Evolutionary conservation across 805 yeast genomes (phyloP), one percentile per base, ranked within the genome.

Genomic region (Nakazawaea populi): DNA sequence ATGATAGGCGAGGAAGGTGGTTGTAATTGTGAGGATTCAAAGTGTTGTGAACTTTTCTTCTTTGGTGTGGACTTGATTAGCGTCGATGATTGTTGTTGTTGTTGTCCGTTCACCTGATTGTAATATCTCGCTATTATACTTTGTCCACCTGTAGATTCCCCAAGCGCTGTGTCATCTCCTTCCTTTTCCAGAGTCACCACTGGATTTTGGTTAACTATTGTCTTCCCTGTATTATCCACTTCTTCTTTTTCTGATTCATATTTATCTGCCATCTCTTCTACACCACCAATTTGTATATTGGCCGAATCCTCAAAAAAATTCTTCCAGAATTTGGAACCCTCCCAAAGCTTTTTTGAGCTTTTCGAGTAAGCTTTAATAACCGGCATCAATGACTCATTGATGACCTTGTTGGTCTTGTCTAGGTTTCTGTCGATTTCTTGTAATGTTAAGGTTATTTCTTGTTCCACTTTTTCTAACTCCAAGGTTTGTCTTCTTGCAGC

Each of bases 351-450:
- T 41, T 73, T 76, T 11, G 89, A 80, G 40, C 78, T 77, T 11
- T 62, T 59, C 18, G 85, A 79, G 60, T 87, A 88, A 43, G 73
- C 71, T 55, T 79, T 76, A 27, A 89, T 75, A 10, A 79, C 72
- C 2, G 96, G 96, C 34, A 87, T 72, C 32, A 89, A 74, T 41
- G 76, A 75, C 54, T 85, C 85, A 45, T 82, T 81, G 29, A 90
- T 80, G 35, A 83, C 75, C 44, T 81, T 75, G 62, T 86, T 88
- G 24, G 91, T 80, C 42, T 76, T 72, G 10, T 85, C 77, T 46
- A 89, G 73, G 60, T 88, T 85, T 45, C 81, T 76, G 67, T 89
- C 96, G 28, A 90, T 87, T 45, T 83, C 84, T 64, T 89, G 96
- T 45, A 90, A 68, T 5, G 83, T 79, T 48, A 85, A 64, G 0